phyloP scores from a whole-genome alignment of 2,329 filamentous ascomycete species.

The Cercospora sp. region DNA sequence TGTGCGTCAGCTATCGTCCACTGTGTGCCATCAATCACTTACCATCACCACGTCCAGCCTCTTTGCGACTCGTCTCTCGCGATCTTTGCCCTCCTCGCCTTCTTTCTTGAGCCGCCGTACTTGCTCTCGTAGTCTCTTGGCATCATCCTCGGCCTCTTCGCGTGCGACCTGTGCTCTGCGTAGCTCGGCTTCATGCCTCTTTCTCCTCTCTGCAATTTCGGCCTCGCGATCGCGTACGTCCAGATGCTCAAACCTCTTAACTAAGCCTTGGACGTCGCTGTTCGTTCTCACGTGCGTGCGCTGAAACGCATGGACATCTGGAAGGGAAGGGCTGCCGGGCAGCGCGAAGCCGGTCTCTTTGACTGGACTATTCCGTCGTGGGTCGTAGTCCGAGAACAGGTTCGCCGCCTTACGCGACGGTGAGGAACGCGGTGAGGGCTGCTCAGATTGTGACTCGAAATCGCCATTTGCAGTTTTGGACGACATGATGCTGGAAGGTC shows the following conservation, averaged over 20 bases:
- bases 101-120: conserved; percentile 56
- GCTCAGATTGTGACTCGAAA: conserved; percentile 17
- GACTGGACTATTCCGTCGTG: conserved; percentile 24
- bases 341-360: conserved; percentile 19
- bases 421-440: conserved; percentile 34
- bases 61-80: conserved; percentile 66
- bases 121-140: conserved; percentile 64
- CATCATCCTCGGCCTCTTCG: conserved; percentile 71
- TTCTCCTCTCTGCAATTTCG: conserved; percentile 42
- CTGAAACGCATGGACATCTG: conserved; percentile 33
- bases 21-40: conserved; percentile 38
- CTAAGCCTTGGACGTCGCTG: conserved; percentile 59
- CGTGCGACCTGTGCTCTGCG: conserved; percentile 46
- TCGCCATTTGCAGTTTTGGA: conserved; percentile 6
- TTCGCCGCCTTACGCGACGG: conserved; percentile 37
- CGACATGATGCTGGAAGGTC: conserved; percentile 40
- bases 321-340: conserved; percentile 35
- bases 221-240: conserved; percentile 53
- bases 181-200: conserved; percentile 47
- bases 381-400: conserved; percentile 36
- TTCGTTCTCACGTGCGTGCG: conserved; percentile 53
- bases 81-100: conserved; percentile 64
- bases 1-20: conserved; percentile 20
- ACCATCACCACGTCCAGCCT: conserved; percentile 70
- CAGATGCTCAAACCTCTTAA: conserved; percentile 71